A percentile compares a stretch with the other conserved stretches of the same genome.
These are phyloP conservation scores for Lablab purpureus DNA, from an alignment of 306 rosid species.

Conservation along the genomic window DNA sequence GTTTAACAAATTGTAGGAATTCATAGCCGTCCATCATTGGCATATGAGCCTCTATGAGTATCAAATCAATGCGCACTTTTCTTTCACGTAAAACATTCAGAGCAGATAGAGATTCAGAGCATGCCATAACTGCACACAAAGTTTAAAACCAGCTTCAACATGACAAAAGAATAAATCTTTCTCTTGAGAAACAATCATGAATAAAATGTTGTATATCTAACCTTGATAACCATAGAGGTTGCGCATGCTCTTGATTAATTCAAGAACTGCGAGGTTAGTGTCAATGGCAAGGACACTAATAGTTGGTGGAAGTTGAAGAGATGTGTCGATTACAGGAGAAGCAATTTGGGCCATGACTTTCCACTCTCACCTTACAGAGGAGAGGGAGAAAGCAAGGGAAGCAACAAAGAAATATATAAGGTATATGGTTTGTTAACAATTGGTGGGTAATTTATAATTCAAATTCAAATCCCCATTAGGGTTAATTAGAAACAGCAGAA, in stretches of 20 bases:
- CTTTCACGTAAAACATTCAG: constrained; percentile 58
- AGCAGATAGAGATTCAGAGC: constrained; percentile 55
- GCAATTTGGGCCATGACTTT: no score
- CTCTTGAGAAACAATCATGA: background rate
- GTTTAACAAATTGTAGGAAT: constrained; percentile 55
- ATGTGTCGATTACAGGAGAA: background rate
- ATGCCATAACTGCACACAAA: constrained; percentile 56
- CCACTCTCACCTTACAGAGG: no score
- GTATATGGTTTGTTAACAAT: no score
- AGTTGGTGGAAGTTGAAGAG: constrained; percentile 45
- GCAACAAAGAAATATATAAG: no score
- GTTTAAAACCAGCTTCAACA: constrained; percentile 5
- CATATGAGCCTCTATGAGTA: constrained; percentile 71
- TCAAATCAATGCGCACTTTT: constrained; percentile 59
- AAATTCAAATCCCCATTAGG: no score
- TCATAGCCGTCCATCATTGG: constrained; percentile 67
- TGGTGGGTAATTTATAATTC: no score
- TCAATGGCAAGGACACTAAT: constrained; percentile 71
- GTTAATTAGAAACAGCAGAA: no score
- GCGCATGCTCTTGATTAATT: constrained; percentile 2
- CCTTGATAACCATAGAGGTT: constrained; percentile 43
- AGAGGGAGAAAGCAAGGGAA: no score
- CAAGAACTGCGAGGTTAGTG: constrained; percentile 51
- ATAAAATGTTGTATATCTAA: background rate
- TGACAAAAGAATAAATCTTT: background rate